phyloP scores from a whole-genome alignment of 768 basidiomycete species.

The Russula abietina region DNA sequence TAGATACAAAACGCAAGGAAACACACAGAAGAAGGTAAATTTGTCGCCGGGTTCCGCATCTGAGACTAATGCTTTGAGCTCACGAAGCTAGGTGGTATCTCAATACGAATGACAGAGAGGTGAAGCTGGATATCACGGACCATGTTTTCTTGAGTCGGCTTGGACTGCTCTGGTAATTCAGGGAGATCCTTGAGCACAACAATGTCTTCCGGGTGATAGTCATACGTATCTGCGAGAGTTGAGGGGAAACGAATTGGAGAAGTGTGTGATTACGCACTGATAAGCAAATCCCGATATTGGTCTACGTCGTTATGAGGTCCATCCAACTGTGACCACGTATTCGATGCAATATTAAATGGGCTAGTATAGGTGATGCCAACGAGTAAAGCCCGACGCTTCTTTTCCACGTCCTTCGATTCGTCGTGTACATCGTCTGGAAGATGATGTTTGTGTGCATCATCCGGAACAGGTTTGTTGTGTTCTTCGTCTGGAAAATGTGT shows the following conservation, averaged over 20 bases:
- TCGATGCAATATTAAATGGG: too few species aligned
- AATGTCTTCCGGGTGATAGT: conserved; percentile 21
- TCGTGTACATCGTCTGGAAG: too few species aligned
- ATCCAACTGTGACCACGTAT: conserved; percentile 3
- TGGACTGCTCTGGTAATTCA: neutral
- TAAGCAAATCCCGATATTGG: conserved; percentile 13
- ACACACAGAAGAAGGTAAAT: conserved; percentile 29
- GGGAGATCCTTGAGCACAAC: conserved; percentile 20
- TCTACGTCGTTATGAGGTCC: conserved; percentile 23
- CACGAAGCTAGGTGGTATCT: conserved; percentile 16
- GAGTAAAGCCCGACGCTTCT: conserved; percentile 23
- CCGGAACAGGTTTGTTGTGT: too few species aligned
- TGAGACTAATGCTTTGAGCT: conserved; percentile 21
- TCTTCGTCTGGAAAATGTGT: too few species aligned
- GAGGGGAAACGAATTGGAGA: too few species aligned
- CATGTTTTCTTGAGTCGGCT: conserved; percentile 22
- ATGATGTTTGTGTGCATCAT: too few species aligned
- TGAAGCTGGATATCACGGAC: conserved; percentile 1
- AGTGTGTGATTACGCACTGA: neutral
- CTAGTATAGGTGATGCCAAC: conserved; percentile 22
- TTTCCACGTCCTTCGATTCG: too few species aligned
- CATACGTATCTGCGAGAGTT: conserved; percentile 15
- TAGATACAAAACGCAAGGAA: neutral
- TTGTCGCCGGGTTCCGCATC: conserved; percentile 26
- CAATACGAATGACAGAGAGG: neutral